Base-by-base conservation (phyloP, 257 asterid genomes). In the Fraxinus americana region DNA sequence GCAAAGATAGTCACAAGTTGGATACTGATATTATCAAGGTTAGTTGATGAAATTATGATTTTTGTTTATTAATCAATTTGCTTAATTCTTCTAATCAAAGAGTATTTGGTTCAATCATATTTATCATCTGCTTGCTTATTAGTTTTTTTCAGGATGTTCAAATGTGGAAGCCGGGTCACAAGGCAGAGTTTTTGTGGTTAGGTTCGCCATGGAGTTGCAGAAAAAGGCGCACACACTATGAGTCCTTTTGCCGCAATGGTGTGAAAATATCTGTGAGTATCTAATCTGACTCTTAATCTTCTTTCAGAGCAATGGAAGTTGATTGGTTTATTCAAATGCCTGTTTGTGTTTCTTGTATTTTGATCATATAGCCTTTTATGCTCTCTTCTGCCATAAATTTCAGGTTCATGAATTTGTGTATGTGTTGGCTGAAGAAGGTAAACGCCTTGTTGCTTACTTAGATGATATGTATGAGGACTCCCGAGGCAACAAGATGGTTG, bases 401-500 rank as follows among this genome's bases (percentile, higher is more conserved):
- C 91, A 94, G 98, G 91, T 82, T 80, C 90, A 90, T 27, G 89
- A 91, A 45, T 94, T 94, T 83, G 96, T 92, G 1, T 92, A 84
- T 81, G 94, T 94, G 12, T 87, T 94, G 83, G 97, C 92, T 43
- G 98, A 92, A 83, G 92, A 89, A 81, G 86, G 75, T 77, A 90
- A 90, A 73, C 82, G 91, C 32, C 96, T 92, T 73, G 91, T 94
- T 69, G 97, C 97, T 70, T 88, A 94, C 86, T 78, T 94, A 74
- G 94, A 92, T 69, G 98, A 94, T 84, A 88, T 94, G 86, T 94
- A 90, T 57, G 97, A 94, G 83, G 97, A 94, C 83, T 69, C 76
- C 75, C 86, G 88, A 71, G 96, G 97, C 88, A 91, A 89, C 92
- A 91, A 86, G 90, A 90, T 90, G 93, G 97, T 92, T 82, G 91